phyloP scores from a whole-genome alignment of 2,329 filamentous ascomycete species.

The Fusarium sp. region DNA sequence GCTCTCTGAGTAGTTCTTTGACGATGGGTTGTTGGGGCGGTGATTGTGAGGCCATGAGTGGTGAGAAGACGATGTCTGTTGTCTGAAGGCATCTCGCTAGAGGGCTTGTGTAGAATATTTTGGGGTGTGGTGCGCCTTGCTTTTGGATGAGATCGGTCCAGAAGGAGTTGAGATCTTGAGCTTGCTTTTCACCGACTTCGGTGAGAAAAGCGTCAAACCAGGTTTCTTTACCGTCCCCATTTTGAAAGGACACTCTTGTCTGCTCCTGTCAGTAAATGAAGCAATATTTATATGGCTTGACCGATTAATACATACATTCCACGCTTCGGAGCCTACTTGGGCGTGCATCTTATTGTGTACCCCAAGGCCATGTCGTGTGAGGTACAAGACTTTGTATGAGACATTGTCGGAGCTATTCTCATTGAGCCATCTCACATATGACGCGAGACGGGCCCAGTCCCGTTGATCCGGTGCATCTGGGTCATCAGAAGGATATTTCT shows the following conservation, averaged over 20 bases:
- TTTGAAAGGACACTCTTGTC: slow-evolving; percentile 50
- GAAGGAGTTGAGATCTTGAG: slow-evolving; percentile 58
- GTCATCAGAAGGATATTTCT: slow-evolving; percentile 54
- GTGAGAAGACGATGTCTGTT: slow-evolving; percentile 58
- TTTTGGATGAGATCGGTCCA: slow-evolving; percentile 56
- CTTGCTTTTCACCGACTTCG: slow-evolving; percentile 60
- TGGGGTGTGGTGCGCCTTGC: slow-evolving; percentile 60
- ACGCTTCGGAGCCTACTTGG: slow-evolving; percentile 64
- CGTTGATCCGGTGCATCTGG: slow-evolving; percentile 43
- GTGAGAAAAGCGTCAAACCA: slow-evolving; percentile 61
- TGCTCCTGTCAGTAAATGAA: slow-evolving; percentile 1
- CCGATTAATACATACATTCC: slow-evolving; percentile 53
- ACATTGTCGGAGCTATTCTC: slow-evolving; percentile 50
- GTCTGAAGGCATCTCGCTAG: slow-evolving; percentile 67
- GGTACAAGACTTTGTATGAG: slow-evolving; percentile 61
- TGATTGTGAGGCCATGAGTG: slow-evolving; percentile 48
- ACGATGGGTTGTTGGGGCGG: slow-evolving; percentile 58
- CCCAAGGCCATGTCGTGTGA: slow-evolving; percentile 67
- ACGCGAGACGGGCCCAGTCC: slow-evolving; percentile 61
- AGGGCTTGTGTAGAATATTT: slow-evolving; percentile 65
- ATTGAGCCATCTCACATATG: slow-evolving; percentile 58
- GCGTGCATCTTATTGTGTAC: slow-evolving; percentile 58
- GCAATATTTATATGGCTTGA: no score
- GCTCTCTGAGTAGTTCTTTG: slow-evolving; percentile 67
- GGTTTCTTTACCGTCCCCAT: slow-evolving; percentile 48